Evolutionary conservation across 2,329 filamentous ascomycete genomes (phyloP).

Genomic region (Sarocladium strictum): DNA sequence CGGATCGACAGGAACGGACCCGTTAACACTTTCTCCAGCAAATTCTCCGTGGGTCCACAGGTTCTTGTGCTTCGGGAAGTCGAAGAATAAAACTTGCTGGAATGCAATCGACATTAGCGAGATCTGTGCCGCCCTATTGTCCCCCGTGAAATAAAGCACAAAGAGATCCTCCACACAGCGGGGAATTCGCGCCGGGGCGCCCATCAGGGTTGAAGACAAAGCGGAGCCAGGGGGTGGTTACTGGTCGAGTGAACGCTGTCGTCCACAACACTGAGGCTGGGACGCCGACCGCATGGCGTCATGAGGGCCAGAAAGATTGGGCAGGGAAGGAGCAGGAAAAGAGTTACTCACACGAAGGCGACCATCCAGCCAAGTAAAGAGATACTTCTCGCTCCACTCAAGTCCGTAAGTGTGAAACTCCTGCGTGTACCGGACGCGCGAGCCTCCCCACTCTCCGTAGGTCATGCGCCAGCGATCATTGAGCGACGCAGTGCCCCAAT

Average conservation of each 20-base stretch:
- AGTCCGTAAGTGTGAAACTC: slow-evolving; percentile 46
- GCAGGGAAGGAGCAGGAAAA: not conserved
- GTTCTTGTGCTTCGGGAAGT: slow-evolving; percentile 24
- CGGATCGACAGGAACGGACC: slow-evolving; percentile 34
- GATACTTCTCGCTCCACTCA: slow-evolving; percentile 45
- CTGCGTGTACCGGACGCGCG: slow-evolving; percentile 23
- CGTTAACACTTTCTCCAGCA: slow-evolving; percentile 30
- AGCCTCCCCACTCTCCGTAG: slow-evolving; percentile 6
- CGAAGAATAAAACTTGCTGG: slow-evolving; percentile 31
- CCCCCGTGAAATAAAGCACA: not conserved
- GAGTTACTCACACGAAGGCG: slow-evolving; percentile 15
- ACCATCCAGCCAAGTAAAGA: slow-evolving; percentile 47
- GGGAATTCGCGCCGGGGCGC: too few species aligned
- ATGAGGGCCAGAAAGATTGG: not conserved
- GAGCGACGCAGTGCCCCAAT: slow-evolving; percentile 28
- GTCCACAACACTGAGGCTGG: too few species aligned
- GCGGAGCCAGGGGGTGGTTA: too few species aligned
- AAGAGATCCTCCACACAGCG: not conserved
- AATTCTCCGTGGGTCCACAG: slow-evolving; percentile 32
- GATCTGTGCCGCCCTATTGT: not conserved
- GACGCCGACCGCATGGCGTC: too few species aligned
- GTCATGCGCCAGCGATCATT: slow-evolving; percentile 9
- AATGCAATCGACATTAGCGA: slow-evolving; percentile 15
- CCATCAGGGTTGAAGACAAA: too few species aligned
- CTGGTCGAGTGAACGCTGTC: too few species aligned